These are phyloP conservation scores for Cyberlindnera xylosilytica DNA, from an alignment of 805 yeast species.

Conservation along the genomic window DNA sequence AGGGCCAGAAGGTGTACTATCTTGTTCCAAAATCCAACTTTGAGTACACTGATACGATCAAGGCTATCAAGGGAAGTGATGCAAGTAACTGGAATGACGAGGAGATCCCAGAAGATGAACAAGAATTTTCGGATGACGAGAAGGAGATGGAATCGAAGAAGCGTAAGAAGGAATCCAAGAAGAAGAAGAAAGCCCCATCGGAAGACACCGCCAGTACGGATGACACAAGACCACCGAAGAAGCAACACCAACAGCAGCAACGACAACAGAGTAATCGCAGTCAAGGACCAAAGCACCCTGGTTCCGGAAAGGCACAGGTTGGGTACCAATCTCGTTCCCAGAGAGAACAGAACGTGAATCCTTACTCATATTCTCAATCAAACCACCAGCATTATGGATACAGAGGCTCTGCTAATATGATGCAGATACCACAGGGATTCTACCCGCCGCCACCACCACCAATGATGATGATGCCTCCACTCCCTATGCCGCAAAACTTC, in stretches of 20 bases:
- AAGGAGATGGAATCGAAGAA: constrained; percentile 71
- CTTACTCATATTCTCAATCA: too few species aligned
- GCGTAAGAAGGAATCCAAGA: constrained; percentile 46
- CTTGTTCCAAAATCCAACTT: constrained; percentile 82
- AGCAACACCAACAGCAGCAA: not conserved
- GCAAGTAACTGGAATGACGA: constrained; percentile 95
- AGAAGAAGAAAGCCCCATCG: constrained; percentile 29
- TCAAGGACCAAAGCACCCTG: not conserved
- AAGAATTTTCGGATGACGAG: constrained; percentile 94
- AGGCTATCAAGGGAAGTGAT: constrained; percentile 78
- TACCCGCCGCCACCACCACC: constrained; percentile 27
- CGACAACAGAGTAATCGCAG: too few species aligned
- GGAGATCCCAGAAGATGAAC: constrained; percentile 89
- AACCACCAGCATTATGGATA: constrained; percentile 1
- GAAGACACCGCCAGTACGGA: constrained; percentile 19
- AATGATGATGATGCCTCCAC: constrained; percentile 7
- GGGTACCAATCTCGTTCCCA: constrained; percentile 14
- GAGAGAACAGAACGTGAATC: constrained; percentile 5
- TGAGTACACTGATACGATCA: constrained; percentile 69
- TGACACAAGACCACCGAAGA: constrained; percentile 1
- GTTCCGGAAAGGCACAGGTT: not conserved
- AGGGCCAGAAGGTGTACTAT: constrained; percentile 62
- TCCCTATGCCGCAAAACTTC: not conserved
- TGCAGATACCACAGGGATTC: constrained; percentile 10
- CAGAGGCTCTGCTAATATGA: constrained; percentile 14